Evolutionary conservation across 805 yeast species (phyloP), one percentile per base, ranked within the genome.

Genomic region (Cyberlindnera meyerae): DNA sequence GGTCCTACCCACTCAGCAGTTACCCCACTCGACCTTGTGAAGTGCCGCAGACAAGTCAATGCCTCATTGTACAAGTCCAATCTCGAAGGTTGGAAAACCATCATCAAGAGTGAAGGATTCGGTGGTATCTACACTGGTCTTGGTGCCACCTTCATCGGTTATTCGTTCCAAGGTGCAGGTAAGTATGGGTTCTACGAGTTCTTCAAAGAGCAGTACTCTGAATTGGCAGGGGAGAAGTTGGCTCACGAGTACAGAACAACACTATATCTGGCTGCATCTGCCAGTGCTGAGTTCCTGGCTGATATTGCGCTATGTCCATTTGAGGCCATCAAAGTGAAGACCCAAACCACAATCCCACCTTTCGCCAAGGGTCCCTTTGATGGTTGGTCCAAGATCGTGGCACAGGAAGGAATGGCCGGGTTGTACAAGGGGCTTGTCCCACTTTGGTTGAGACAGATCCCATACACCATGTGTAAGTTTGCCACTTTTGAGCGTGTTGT

Each of bases 381-480:
- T 40, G 93, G 89, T 9, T 73, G 77, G 73, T 63, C 65, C 36
- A 79, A 77, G 63, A 74, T 83, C 46, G 68, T 73, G 25, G 78
- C 82, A 5, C 55, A 63, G 13, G 93, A 81, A 57, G 95, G 95
- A 11, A 44, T 82, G 36, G 77, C 67, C 16, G 85, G 87, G 2
- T 69, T 90, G 34, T 90, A 89, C 68, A 82, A 84, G 56, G 97
- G 97, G 36, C 65, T 90, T 36, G 81, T 78, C 8, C 97, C 98
- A 11, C 70, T 90, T 47, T 93, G 97, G 97, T 76, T 79, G 41
- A 82, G 97, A 68, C 98, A 90, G 65, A 83, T 90, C 52, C 98
- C 97, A n/a, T 90, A 90, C 69, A 90, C 97, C 18, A 89, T 90
- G 96, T 94, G 84, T 44, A 90, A 93, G 66, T 93, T 90, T 62